These are phyloP conservation scores for Eimeria maxima DNA, from an alignment of 169 alveolate species.

Conservation along the genomic window DNA sequence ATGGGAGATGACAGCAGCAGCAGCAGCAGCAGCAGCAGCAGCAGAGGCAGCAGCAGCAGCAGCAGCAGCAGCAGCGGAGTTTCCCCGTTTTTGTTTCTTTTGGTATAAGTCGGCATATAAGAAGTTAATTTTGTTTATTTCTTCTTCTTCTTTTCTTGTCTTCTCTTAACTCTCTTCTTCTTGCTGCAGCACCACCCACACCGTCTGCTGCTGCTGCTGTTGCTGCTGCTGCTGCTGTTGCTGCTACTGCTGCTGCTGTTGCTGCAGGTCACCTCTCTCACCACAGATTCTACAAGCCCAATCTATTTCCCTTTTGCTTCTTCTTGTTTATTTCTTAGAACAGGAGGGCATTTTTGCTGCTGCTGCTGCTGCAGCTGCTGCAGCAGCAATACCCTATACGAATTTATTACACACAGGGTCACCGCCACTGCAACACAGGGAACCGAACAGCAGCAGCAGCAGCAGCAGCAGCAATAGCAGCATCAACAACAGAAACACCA, in stretches of 20 bases:
- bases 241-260: neutral
- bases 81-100: neutral
- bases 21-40: conserved; percentile 11
- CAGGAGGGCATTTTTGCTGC: neutral
- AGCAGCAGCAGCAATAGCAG: neutral
- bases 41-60: neutral
- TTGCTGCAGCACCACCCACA: neutral
- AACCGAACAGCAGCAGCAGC: neutral
- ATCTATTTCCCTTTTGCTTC: neutral
- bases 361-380: neutral
- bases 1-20: neutral
- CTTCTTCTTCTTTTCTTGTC: neutral
- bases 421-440: neutral
- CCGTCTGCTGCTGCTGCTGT: neutral
- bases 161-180: neutral
- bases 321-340: neutral
- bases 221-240: neutral
- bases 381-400: neutral
- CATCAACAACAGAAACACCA: neutral
- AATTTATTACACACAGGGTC: too few relatives aligned
- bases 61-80: neutral
- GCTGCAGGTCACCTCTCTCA: neutral
- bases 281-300: neutral
- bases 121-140: too few relatives aligned
- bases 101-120: neutral